Conservation (phyloP, 2,329 filamentous ascomycete species). For the Bretziella fagacearum region DNA sequence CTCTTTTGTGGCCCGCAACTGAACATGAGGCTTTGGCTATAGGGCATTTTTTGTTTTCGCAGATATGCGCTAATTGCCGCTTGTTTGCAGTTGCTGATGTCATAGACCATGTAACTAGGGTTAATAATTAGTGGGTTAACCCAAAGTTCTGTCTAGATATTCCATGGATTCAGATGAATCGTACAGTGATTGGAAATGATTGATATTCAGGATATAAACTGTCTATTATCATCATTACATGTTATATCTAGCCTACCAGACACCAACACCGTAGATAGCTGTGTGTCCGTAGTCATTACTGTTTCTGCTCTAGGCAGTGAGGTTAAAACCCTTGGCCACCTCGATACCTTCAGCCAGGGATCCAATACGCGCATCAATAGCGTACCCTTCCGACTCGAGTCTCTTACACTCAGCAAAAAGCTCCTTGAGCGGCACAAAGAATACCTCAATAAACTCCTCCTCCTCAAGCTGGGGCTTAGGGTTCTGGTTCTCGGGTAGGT, state of each 20-base stretch:
- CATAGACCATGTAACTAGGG: background rate
- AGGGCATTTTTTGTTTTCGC: no score
- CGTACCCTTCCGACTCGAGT: slow-evolving; percentile 54
- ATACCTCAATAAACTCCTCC: slow-evolving; percentile 68
- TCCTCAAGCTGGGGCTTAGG: slow-evolving; percentile 56
- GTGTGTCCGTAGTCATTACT: background rate
- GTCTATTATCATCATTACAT: no score
- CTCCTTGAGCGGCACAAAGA: slow-evolving; percentile 45
- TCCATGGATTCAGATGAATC: background rate
- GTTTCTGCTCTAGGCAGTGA: slow-evolving; percentile 16
- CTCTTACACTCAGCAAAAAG: slow-evolving; percentile 50
- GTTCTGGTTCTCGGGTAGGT: slow-evolving; percentile 49
- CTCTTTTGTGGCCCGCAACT: no score
- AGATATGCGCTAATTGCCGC: no score
- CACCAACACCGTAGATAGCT: background rate
- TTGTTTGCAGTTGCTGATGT: background rate
- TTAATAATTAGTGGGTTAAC: no score
- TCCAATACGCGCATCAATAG: slow-evolving; percentile 63
- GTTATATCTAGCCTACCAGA: no score
- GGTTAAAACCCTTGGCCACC: slow-evolving; percentile 41
- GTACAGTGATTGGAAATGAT: no score
- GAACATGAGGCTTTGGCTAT: no score
- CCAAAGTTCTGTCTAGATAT: no score
- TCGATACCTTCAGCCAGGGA: slow-evolving; percentile 66
- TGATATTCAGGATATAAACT: no score